Base-by-base conservation (phyloP, 2,329 filamentous ascomycete genomes). In the Microcyclospora pomicola region DNA sequence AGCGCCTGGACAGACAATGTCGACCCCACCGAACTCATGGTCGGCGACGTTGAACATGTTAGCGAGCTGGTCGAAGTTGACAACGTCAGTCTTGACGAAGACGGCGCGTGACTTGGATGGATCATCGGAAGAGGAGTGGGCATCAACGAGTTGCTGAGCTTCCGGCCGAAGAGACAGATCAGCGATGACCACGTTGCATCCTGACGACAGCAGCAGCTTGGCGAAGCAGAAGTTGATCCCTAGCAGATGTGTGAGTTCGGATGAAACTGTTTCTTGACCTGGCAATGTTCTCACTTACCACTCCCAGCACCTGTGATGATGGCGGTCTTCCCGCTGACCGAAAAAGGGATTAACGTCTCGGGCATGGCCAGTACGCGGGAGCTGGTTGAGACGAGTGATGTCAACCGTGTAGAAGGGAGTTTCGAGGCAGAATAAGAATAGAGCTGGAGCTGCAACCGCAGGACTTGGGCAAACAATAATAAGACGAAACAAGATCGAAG, bases 171-270 rank as follows among this genome's bases (percentile, higher is more conserved):
- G 57, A 13, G 57, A 44, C 3, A 71, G 52, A 42, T 70, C 67
- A 13, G 65, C 66, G 34, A 70, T 54, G 31, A 71, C 51, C 33
- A 69, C 66, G 40, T 62, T 67, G 56, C 65, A 69, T 42, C 61
- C 59, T 9, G 51, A 49, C 0, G 56, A 52, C 14, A 69, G 60
- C 11, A 70, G 61, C 2, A 67, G 51, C 13, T 55, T 49, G 10
- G 66, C 60, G 46, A 70, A 69, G 45, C 48, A 58, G 44, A 60
- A 58, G 46, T 65, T 66, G 45, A 69, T 69, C 12, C 66, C 66
- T 68, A 9, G 12, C 6, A 31, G 5, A 4, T 5, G 14, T 6
- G 14, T n/a, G 9, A n/a, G 14, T 9, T 15, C 12, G 30, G 42
- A 29, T 33, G 7, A 30, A 27, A 24, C 10, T 36, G 15, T 27